Percentiles rank a stretch among this genome's conserved stretches.
These are phyloP conservation scores for Boletus eberwhitei DNA, from an alignment of 768 basidiomycete genomes.

Conservation along the genomic window DNA sequence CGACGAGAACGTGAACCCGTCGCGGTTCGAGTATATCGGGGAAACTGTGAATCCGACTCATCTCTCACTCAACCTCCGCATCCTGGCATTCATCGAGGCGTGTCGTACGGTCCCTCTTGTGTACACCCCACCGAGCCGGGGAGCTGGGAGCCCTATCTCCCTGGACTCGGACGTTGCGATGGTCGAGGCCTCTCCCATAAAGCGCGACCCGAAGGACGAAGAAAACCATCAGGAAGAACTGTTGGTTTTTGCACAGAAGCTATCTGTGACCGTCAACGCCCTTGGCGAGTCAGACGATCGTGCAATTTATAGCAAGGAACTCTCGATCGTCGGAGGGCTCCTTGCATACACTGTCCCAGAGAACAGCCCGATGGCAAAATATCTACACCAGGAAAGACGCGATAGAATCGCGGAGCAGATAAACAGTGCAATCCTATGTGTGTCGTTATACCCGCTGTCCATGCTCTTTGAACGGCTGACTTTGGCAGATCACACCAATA, in stretches of 20 bases:
- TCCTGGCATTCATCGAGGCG: constrained; percentile 84
- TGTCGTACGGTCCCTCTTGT: constrained; percentile 69
- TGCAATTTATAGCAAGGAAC: constrained; percentile 61
- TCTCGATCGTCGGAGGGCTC: constrained; percentile 70
- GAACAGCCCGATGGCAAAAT: constrained; percentile 68
- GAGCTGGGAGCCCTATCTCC: constrained; percentile 4
- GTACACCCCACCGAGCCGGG: constrained; percentile 30
- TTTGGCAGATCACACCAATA: constrained; percentile 46
- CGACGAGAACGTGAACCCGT: constrained; percentile 27
- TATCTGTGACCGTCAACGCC: constrained; percentile 59
- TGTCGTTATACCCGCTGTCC: constrained; percentile 27
- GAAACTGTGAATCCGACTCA: constrained; percentile 73
- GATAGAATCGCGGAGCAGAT: constrained; percentile 86
- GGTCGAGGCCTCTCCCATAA: background rate
- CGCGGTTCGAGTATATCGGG: constrained; percentile 47
- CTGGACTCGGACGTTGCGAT: constrained; percentile 10
- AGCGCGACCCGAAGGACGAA: constrained; percentile 29
- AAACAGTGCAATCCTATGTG: constrained; percentile 80
- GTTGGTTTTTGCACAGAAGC: constrained; percentile 58
- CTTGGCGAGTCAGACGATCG: constrained; percentile 56
- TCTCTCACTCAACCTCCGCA: constrained; percentile 78
- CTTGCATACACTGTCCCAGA: constrained; percentile 84
- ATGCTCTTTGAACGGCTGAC: background rate
- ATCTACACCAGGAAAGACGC: constrained; percentile 72
- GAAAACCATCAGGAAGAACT: constrained; percentile 46